phyloP scores from a whole-genome alignment of 2,329 filamentous ascomycete genomes.

The Neoarthrinium moseri region DNA sequence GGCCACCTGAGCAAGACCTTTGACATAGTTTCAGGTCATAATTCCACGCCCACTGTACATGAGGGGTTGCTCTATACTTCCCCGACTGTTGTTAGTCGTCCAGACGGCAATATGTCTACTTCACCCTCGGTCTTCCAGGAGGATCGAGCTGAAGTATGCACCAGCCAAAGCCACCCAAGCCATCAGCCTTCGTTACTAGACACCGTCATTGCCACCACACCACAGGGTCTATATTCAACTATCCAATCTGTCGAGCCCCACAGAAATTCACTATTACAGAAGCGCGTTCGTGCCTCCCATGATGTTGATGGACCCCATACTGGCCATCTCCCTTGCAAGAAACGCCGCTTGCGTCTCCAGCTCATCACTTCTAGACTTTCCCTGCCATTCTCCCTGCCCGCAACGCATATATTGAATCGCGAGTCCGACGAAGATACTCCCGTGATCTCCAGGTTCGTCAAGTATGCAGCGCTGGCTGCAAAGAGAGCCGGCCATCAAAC shows the following conservation, averaged over 20 bases:
- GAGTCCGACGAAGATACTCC: conserved; percentile 46
- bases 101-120: too few species aligned
- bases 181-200: too few species aligned
- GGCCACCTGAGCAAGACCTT: too few species aligned
- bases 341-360: conserved; percentile 60
- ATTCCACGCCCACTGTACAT: too few species aligned
- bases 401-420: conserved; percentile 67
- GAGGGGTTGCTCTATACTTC: too few species aligned
- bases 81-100: too few species aligned
- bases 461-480: conserved; percentile 39
- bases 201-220: too few species aligned
- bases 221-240: neutral
- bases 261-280: conserved; percentile 23
- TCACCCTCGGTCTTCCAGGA: too few species aligned
- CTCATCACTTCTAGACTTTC: conserved; percentile 71
- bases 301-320: conserved; percentile 61
- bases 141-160: too few species aligned
- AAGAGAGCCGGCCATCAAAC: conserved; percentile 46
- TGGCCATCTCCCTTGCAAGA: conserved; percentile 56
- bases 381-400: conserved; percentile 65
- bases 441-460: conserved; percentile 39
- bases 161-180: too few species aligned
- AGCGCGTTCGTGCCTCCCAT: conserved; percentile 50
- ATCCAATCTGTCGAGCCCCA: neutral
- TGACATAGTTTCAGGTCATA: too few species aligned